A percentile compares a stretch with the other conserved stretches of the same genome.
Conservation (phyloP, 345 rosid species). For the Eucalyptus tenuipes region DNA sequence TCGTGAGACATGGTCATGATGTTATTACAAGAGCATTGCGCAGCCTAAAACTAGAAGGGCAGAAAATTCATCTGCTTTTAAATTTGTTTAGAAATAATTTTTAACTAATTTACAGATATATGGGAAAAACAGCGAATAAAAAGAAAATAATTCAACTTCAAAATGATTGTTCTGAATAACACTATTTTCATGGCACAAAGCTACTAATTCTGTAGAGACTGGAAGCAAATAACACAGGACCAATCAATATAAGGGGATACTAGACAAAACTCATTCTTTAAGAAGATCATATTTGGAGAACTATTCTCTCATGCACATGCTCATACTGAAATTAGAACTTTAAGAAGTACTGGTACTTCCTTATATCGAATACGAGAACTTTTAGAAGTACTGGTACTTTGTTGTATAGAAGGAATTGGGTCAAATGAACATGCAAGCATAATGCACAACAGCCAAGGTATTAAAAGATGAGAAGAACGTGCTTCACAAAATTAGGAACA, state of each 20-base stretch:
- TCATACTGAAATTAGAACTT: background rate
- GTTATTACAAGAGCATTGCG: background rate
- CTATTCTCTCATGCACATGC: background rate
- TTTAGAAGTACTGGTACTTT: background rate
- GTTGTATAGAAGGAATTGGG: background rate
- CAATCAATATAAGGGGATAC: background rate
- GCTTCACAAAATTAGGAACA: background rate
- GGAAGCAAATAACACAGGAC: background rate
- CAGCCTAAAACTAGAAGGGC: background rate
- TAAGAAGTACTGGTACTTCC: background rate
- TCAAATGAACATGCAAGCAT: background rate
- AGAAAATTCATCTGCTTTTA: background rate
- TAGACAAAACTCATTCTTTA: background rate
- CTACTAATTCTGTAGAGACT: background rate
- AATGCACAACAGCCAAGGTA: background rate
- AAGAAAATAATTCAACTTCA: background rate
- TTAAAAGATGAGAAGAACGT: background rate
- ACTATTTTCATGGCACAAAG: background rate
- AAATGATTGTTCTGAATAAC: background rate
- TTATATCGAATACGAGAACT: background rate
- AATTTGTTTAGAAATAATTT: background rate
- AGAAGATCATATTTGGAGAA: background rate
- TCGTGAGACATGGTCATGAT: background rate
- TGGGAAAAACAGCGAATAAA: background rate
- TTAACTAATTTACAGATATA: background rate